phyloP scores from a whole-genome alignment of 495 filamentous ascomycete species.

The Penicilliopsis zonata region DNA sequence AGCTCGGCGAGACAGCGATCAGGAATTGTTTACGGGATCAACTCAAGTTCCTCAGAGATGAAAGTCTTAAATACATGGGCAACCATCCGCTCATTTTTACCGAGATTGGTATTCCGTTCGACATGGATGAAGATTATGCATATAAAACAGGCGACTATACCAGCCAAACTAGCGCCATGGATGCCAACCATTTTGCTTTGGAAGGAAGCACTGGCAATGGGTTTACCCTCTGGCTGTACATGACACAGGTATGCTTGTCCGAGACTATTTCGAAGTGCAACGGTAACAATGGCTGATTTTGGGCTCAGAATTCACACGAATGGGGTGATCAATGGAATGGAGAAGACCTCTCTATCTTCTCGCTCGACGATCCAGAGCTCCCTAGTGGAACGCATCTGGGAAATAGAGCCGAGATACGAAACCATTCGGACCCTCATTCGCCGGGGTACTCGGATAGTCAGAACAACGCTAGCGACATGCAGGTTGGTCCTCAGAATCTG shows the following conservation, averaged over 20 bases:
- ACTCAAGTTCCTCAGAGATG: constrained; percentile 72
- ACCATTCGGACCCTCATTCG: constrained; percentile 37
- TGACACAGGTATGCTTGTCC: constrained; percentile 41
- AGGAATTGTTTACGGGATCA: constrained; percentile 90
- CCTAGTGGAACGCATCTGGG: constrained; percentile 21
- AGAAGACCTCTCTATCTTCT: constrained; percentile 88
- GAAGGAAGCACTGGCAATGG: constrained; percentile 73
- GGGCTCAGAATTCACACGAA: constrained; percentile 64
- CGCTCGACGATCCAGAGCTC: constrained; percentile 64
- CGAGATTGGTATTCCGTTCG: constrained; percentile 95
- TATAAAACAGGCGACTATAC: constrained; percentile 96
- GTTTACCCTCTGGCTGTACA: constrained; percentile 84
- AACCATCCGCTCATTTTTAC: constrained; percentile 83
- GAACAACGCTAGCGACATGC: constrained; percentile 39
- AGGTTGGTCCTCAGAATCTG: constrained; percentile 57
- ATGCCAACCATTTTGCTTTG: constrained; percentile 89
- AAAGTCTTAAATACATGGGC: constrained; percentile 85
- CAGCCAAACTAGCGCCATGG: constrained; percentile 87
- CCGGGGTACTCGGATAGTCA: constrained; percentile 48
- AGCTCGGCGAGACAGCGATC: constrained; percentile 89
- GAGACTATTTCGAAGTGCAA: constrained; percentile 1
- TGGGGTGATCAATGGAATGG: constrained; percentile 97
- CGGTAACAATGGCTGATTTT: not conserved
- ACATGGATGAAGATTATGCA: constrained; percentile 93
- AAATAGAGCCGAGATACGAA: constrained; percentile 12